phyloP scores from a whole-genome alignment of 1,139 yeast genomes.

The Geotrichum phurueaensis region DNA sequence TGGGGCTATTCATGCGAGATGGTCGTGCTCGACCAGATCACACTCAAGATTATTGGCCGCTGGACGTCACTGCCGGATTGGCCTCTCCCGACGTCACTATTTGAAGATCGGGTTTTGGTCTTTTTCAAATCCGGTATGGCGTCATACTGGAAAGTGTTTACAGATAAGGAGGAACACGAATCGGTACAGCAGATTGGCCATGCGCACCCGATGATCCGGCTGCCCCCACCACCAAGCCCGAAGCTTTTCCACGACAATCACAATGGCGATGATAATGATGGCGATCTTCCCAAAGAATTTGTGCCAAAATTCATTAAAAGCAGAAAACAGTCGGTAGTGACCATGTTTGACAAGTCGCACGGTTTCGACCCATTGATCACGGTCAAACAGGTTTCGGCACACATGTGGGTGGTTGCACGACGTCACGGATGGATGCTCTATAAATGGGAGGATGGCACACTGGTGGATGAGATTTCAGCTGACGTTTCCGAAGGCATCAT shows the following conservation, averaged over 20 bases:
- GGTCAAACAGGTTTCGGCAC: conserved; percentile 20
- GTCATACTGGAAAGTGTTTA: conserved; percentile 13
- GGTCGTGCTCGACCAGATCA: conserved; percentile 20
- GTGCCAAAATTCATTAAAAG: conserved; percentile 5
- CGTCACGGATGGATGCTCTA: conserved; percentile 25
- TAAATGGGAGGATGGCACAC: conserved; percentile 23
- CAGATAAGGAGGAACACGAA: conserved; percentile 6
- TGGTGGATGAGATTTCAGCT: conserved; percentile 23
- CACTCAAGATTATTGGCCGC: conserved; percentile 16
- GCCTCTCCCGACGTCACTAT: conserved; percentile 24
- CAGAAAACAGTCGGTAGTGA: conserved; percentile 13
- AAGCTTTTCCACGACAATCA: not conserved
- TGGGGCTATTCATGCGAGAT: conserved; percentile 26
- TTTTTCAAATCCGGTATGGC: conserved; percentile 21
- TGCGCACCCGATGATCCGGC: conserved; percentile 10
- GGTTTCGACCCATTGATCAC: conserved; percentile 19
- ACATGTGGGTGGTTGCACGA: conserved; percentile 24
- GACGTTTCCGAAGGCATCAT: conserved; percentile 20
- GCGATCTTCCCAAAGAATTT: not conserved
- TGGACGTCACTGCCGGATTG: conserved; percentile 23
- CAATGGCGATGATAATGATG: not conserved
- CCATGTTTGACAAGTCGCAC: conserved; percentile 18
- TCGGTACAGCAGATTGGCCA: conserved; percentile 12
- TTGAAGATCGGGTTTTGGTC: conserved; percentile 22
- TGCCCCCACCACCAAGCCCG: conserved; percentile 10